Percentiles rank a stretch among this genome's conserved stretches.
Evolutionary conservation across 768 basidiomycete genomes (phyloP).

Genomic region (Lactarius tabidus): DNA sequence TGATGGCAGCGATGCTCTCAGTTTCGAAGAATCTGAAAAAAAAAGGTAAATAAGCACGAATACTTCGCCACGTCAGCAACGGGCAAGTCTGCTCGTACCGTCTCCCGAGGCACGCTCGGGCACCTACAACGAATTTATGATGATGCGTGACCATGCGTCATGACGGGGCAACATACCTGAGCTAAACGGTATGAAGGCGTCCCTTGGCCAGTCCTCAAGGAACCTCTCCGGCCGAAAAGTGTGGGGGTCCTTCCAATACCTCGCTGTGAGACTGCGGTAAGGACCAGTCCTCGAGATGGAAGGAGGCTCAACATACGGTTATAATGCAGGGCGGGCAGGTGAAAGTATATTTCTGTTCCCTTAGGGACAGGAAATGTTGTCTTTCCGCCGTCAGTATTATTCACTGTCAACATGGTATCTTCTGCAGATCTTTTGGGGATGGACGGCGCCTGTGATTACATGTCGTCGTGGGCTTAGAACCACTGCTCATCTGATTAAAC

Average conservation of each 20-base stretch:
- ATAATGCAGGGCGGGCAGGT: constrained; percentile 44
- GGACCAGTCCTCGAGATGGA: neutral
- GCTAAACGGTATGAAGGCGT: constrained; percentile 35
- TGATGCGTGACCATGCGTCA: neutral
- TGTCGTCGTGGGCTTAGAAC: neutral
- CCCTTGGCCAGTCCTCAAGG: constrained; percentile 32
- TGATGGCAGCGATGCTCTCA: constrained; percentile 44
- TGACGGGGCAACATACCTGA: constrained; percentile 11
- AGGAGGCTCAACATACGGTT: constrained; percentile 38
- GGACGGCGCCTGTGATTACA: constrained; percentile 37
- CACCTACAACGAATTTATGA: constrained; percentile 5
- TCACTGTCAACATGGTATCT: constrained; percentile 40
- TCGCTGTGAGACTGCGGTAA: constrained; percentile 34
- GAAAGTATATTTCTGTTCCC: constrained; percentile 38
- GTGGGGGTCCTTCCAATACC: constrained; percentile 53
- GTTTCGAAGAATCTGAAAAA: constrained; percentile 45
- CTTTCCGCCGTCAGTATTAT: constrained; percentile 38
- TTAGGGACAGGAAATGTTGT: constrained; percentile 41
- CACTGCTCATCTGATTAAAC: neutral
- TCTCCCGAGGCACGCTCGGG: constrained; percentile 27
- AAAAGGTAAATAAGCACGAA: neutral
- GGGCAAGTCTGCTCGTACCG: constrained; percentile 11
- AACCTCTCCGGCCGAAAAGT: constrained; percentile 41
- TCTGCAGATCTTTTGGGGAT: constrained; percentile 46
- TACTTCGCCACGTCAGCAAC: neutral